Conservation (phyloP, 169 alveolate species). For the Eimeria tenella region DNA sequence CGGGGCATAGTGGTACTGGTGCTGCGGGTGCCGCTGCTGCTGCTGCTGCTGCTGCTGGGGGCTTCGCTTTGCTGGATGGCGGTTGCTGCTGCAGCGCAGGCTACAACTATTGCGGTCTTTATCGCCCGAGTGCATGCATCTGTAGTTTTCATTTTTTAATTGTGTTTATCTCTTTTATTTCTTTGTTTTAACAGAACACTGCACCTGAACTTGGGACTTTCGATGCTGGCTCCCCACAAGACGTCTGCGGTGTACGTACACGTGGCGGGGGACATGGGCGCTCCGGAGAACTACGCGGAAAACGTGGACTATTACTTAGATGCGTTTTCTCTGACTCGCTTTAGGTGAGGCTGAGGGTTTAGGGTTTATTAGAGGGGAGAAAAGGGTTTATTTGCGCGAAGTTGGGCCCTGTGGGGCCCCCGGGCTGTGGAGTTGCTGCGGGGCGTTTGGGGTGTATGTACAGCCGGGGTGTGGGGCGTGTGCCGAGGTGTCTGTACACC, state of each 20-base stretch:
- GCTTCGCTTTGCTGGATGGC: neutral
- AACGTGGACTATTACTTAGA: neutral
- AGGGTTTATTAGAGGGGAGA: too few species aligned
- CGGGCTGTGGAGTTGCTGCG: too few species aligned
- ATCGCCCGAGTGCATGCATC: neutral
- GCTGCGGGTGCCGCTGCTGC: neutral
- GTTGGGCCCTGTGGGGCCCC: too few species aligned
- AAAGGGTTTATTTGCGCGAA: too few species aligned
- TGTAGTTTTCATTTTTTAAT: neutral
- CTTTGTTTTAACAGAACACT: neutral
- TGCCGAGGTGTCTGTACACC: neutral
- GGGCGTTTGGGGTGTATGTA: too few species aligned
- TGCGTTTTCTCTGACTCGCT: neutral
- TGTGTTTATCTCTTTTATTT: neutral
- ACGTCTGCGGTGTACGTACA: slow-evolving; percentile 23
- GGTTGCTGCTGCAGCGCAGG: too few species aligned
- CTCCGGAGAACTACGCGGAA: neutral
- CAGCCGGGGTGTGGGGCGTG: neutral
- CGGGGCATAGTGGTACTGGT: neutral
- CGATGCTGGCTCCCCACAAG: slow-evolving; percentile 20
- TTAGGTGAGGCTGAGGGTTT: neutral
- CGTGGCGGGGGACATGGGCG: slow-evolving; percentile 9
- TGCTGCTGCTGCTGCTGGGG: neutral
- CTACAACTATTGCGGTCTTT: too few species aligned
- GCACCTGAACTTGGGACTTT: neutral